A percentile compares a stretch with the other conserved stretches of the same genome.
These are phyloP conservation scores for Euphorbia peplus DNA, from an alignment of 345 rosid genomes.

Conservation along the genomic window DNA sequence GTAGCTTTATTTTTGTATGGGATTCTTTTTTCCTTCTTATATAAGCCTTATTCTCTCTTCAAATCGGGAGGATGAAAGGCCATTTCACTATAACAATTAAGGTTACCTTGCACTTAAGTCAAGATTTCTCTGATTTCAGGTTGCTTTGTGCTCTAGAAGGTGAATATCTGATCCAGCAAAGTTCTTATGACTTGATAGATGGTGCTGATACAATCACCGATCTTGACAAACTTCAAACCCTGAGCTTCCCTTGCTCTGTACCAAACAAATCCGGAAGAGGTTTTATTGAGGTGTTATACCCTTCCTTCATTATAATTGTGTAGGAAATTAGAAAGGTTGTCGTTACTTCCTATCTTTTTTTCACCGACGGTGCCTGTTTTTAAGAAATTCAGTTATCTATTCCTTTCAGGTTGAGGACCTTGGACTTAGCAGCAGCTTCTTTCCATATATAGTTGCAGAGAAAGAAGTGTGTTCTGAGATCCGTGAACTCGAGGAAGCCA, in stretches of 20 bases:
- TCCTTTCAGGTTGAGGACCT: conserved; percentile 76
- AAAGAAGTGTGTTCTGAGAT: conserved; percentile 81
- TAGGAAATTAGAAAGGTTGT: background rate
- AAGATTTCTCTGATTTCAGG: conserved; percentile 41
- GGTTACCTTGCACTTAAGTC: too few species aligned
- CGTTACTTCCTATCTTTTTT: background rate
- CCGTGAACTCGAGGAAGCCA: conserved; percentile 59
- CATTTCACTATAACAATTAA: background rate
- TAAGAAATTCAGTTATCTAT: conserved; percentile 14
- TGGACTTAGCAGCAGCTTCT: conserved; percentile 77
- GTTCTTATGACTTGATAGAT: conserved; percentile 39
- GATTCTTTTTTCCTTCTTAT: background rate
- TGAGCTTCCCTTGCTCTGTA: conserved; percentile 61
- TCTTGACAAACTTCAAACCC: conserved; percentile 52
- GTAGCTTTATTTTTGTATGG: background rate
- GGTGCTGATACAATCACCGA: conserved; percentile 40
- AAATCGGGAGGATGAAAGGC: background rate
- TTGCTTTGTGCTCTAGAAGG: conserved; percentile 94
- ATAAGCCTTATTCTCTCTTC: background rate
- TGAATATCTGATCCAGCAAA: conserved; percentile 69
- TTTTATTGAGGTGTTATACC: conserved; percentile 71
- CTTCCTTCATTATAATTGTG: background rate
- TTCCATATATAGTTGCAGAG: conserved; percentile 91
- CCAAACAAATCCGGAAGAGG: conserved; percentile 72
- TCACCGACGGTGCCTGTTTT: background rate